phyloP scores from a whole-genome alignment of 192 early-diverging fungal genomes.

The Pilaira anomala region DNA sequence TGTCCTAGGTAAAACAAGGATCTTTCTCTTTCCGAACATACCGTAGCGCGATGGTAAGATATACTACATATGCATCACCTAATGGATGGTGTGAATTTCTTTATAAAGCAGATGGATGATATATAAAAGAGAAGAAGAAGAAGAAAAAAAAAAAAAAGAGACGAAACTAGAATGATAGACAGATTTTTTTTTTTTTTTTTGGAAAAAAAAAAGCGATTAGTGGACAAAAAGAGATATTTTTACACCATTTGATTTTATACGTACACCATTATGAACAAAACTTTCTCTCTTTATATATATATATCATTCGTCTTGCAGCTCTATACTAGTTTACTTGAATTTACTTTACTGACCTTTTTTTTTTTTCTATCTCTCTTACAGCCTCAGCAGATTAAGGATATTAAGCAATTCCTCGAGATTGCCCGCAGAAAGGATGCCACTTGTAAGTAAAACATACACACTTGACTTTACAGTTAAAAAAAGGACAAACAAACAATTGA shows the following conservation, averaged over 20 bases:
- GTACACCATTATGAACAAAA: no score
- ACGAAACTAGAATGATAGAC: background rate
- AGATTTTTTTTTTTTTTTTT: background rate
- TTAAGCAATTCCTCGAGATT: slow-evolving; percentile 97
- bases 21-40: slow-evolving; percentile 18
- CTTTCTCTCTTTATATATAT: no score
- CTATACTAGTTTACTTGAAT: no score
- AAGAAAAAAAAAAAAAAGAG: background rate
- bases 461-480: background rate
- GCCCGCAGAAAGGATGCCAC: slow-evolving; percentile 96
- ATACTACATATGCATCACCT: background rate
- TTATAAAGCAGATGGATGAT: background rate
- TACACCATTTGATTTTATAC: no score
- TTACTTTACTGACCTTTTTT: background rate
- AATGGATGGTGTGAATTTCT: background rate
- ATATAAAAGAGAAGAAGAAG: background rate
- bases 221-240: no score
- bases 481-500: background rate
- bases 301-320: no score
- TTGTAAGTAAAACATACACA: slow-evolving; percentile 47
- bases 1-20: no score
- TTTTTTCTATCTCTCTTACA: slow-evolving; percentile 42
- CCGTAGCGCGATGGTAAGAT: slow-evolving; percentile 20
- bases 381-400: slow-evolving; percentile 98
- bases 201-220: no score